Percentiles rank a stretch among this genome's conserved stretches.
These are phyloP conservation scores for Penicillium ochrochloron DNA, from an alignment of 495 filamentous ascomycete genomes.

Conservation along the genomic window DNA sequence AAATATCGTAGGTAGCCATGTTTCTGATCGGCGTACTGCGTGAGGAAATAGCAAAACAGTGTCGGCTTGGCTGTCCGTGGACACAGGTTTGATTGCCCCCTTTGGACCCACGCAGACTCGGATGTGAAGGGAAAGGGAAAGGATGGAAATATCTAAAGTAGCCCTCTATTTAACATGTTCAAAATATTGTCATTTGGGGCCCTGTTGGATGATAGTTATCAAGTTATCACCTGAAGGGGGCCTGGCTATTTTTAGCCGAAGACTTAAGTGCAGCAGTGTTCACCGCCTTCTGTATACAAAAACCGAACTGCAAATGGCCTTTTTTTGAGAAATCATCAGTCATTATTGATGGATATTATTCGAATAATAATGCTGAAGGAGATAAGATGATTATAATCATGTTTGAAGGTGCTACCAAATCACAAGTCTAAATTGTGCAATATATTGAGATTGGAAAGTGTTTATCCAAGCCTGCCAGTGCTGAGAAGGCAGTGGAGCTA, in stretches of 20 bases:
- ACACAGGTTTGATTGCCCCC: conserved; percentile 4
- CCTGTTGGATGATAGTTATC: not conserved
- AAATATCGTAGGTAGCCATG: conserved; percentile 32
- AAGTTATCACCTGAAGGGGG: not conserved
- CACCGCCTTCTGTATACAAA: not conserved
- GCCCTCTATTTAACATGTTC: not conserved
- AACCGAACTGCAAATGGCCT: not conserved
- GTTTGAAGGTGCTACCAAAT: no score
- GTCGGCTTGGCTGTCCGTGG: not conserved
- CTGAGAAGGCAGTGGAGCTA: no score
- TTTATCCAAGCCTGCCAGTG: not conserved
- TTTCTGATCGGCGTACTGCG: conserved; percentile 13
- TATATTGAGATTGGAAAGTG: no score
- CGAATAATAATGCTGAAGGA: no score
- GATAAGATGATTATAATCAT: no score
- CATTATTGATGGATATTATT: not conserved
- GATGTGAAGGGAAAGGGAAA: not conserved
- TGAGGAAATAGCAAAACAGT: conserved; percentile 18
- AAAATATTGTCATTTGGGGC: not conserved
- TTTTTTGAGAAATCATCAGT: not conserved
- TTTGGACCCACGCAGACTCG: conserved; percentile 7
- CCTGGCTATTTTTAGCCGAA: not conserved
- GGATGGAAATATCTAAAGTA: not conserved
- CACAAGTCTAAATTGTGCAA: no score
- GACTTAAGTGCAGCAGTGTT: not conserved